Evolutionary conservation across 768 basidiomycete genomes (phyloP), one percentile per base, ranked within the genome.

Genomic region (Crepidotus variabilis): DNA sequence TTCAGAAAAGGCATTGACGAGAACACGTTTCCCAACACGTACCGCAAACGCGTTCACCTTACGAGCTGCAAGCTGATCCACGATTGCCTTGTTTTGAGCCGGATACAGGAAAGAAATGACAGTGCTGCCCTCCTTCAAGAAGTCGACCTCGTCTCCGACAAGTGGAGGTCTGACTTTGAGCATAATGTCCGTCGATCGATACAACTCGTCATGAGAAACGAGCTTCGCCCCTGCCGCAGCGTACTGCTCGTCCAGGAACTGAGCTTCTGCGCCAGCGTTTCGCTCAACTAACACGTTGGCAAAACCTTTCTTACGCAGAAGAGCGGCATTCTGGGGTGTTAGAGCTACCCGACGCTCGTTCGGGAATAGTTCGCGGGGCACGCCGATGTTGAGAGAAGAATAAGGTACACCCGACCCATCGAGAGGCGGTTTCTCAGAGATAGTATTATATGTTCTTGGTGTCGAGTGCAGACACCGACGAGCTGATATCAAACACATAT

Each of bases 101-200:
- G 92, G 90, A 72, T 92, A 90, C 63, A 94, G 69, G 70, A 94
- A 90, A 6, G 90, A 92, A 57, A 94, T 86, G 54, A 92, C 65
- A 14, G 91, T 92, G 68, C 86, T 87, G 39, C 88, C 89, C 64
- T 85, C 77, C 68, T 85, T 91, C 63, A 93, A 65, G 52, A 69
- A 65, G 22, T 79, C 75, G 22, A 79, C 75, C 69, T 94, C 92
- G 63, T 84, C 75, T 22, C 79, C 81, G 48, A 76, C 69, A 22
- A 83, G 69, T 36, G 92, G 92, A 43, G 92, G 85, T 60, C 90
- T 81, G 57, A 94, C 92, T 81, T 94, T 94, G 59, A 94, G 76
- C 66, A 93, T 75, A 65, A 94, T 90, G 66, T 94, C 91, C 1
- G 88, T 76, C 46, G 74, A 73, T 49, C 71, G 73, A 67, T 84